These are phyloP conservation scores for Parastagonospora avenae DNA, from an alignment of 2,329 filamentous ascomycete species.

Conservation along the genomic window DNA sequence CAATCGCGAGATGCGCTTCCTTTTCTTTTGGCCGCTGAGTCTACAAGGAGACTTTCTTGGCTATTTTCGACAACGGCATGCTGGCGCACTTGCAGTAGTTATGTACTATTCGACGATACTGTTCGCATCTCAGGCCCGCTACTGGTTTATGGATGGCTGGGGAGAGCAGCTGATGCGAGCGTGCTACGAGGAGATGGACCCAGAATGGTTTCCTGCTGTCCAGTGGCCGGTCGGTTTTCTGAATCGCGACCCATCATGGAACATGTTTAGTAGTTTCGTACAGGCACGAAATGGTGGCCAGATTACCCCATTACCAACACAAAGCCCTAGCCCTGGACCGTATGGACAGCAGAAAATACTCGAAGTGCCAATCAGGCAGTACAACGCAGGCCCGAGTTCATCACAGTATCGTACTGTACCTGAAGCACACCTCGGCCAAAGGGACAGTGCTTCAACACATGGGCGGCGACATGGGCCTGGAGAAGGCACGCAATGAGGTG, in stretches of 20 bases:
- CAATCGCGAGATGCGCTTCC: conserved; percentile 42
- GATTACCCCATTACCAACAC: not conserved
- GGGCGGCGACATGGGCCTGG: too few relatives aligned
- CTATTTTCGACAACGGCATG: conserved; percentile 36
- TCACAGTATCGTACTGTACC: too few relatives aligned
- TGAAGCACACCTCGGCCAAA: too few relatives aligned
- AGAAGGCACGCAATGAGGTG: too few relatives aligned
- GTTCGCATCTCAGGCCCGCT: conserved; percentile 38
- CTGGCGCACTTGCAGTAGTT: conserved; percentile 45
- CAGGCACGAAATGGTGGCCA: not conserved
- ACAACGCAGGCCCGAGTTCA: not conserved
- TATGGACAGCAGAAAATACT: not conserved
- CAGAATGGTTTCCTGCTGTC: conserved; percentile 29
- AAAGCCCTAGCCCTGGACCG: not conserved
- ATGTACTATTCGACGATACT: conserved; percentile 47
- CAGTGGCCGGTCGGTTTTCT: conserved; percentile 35
- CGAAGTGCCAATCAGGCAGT: not conserved
- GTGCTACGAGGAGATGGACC: conserved; percentile 26
- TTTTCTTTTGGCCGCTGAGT: conserved; percentile 47
- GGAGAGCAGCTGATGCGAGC: conserved; percentile 32
- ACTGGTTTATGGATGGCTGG: conserved; percentile 50
- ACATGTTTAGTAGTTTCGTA: conserved; percentile 4
- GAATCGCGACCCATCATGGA: conserved; percentile 9
- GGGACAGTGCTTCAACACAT: too few relatives aligned
- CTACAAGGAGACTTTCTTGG: conserved; percentile 39